Percentiles rank a stretch among this genome's conserved stretches.
Evolutionary conservation across 345 rosid genomes (phyloP).

Genomic region (Gossypium australe): DNA sequence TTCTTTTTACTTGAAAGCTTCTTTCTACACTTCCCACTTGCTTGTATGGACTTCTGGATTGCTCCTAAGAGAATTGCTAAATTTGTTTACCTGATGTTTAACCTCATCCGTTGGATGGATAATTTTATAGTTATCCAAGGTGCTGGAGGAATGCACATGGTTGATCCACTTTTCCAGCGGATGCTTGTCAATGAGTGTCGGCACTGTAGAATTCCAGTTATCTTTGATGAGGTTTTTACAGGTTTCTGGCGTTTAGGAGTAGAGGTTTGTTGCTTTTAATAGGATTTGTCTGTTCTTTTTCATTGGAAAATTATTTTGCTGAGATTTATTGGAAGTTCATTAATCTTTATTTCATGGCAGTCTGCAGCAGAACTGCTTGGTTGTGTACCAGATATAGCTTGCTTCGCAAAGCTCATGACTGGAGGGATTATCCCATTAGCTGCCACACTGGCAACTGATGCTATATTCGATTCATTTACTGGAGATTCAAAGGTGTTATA

Average conservation of each 20-base stretch:
- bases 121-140: slow-evolving; percentile 71
- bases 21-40: not conserved
- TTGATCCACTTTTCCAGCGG: slow-evolving; percentile 94
- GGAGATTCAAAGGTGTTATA: too few species aligned
- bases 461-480: too few species aligned
- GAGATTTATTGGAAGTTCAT: slow-evolving; percentile 17
- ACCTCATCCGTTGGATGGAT: slow-evolving; percentile 11
- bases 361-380: slow-evolving; percentile 75
- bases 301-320: slow-evolving; percentile 1
- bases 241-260: slow-evolving; percentile 97
- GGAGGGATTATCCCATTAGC: slow-evolving; percentile 87
- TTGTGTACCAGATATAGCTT: slow-evolving; percentile 86
- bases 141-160: slow-evolving; percentile 96
- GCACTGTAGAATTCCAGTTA: slow-evolving; percentile 64
- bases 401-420: slow-evolving; percentile 88
- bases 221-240: slow-evolving; percentile 94
- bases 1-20: not conserved
- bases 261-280: slow-evolving; percentile 49
- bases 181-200: slow-evolving; percentile 79
- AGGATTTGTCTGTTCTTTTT: not conserved
- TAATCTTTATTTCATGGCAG: slow-evolving; percentile 31
- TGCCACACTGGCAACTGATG: slow-evolving; percentile 68
- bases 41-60: not conserved
- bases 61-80: not conserved
- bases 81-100: not conserved